phyloP scores from a whole-genome alignment of 345 rosid species.

The Salix caprea region DNA sequence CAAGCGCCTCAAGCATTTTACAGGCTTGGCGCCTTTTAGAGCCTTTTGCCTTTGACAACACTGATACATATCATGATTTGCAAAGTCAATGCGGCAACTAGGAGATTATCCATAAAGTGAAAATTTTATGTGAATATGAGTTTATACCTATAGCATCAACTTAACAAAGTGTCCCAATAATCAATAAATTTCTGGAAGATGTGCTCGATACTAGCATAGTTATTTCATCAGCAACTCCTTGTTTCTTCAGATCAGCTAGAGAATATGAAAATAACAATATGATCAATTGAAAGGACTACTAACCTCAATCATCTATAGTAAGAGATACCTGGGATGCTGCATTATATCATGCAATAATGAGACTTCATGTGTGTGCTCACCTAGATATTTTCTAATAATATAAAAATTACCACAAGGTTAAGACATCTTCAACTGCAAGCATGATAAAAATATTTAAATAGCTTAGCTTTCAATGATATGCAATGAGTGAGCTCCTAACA shows the following conservation, averaged over 20 bases:
- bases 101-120: not conserved
- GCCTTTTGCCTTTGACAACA: no score
- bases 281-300: not conserved
- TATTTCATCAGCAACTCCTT: not conserved
- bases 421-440: constrained; percentile 1
- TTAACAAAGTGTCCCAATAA: not conserved
- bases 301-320: not conserved
- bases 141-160: not conserved
- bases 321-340: not conserved
- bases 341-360: not conserved
- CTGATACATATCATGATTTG: not conserved
- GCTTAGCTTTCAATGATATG: constrained; percentile 4
- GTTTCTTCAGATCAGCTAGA: not conserved
- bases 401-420: constrained; percentile 5
- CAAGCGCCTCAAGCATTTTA: no score
- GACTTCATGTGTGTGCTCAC: not conserved
- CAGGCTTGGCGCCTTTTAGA: no score
- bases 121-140: not conserved
- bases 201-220: not conserved
- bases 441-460: not conserved
- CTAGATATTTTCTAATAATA: not conserved
- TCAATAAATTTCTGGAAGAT: not conserved
- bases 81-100: not conserved
- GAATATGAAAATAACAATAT: not conserved
- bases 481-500: not conserved